phyloP scores from a whole-genome alignment of 768 basidiomycete genomes.

The Xanthoconium stramineum region DNA sequence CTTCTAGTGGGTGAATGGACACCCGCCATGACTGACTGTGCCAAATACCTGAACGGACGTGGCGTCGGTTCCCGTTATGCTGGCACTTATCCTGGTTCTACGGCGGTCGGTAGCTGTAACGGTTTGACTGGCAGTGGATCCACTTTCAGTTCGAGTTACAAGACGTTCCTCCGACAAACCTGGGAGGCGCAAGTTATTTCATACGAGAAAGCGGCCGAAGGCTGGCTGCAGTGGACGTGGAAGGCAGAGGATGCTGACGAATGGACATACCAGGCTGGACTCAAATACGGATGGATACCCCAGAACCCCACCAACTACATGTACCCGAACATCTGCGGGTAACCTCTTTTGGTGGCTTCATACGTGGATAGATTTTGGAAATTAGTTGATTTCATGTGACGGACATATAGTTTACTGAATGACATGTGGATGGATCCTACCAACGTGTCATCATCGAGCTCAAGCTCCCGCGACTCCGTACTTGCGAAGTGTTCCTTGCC shows the following conservation, averaged over 20 bases:
- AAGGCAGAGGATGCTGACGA: slow-evolving; percentile 82
- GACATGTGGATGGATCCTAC: neutral
- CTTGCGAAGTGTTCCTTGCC: slow-evolving; percentile 57
- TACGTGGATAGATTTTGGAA: neutral
- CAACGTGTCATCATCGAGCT: neutral
- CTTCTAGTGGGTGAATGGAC: slow-evolving; percentile 88
- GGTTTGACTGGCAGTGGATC: slow-evolving; percentile 73
- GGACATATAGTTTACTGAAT: neutral
- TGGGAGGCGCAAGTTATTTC: slow-evolving; percentile 84
- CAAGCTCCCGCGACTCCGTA: slow-evolving; percentile 56
- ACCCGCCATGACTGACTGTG: slow-evolving; percentile 70
- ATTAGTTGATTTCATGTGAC: neutral
- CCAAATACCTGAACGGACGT: slow-evolving; percentile 67
- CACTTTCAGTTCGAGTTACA: slow-evolving; percentile 72
- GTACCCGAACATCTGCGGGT: slow-evolving; percentile 65
- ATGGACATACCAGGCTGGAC: slow-evolving; percentile 85
- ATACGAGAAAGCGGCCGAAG: slow-evolving; percentile 58
- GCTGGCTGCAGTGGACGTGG: slow-evolving; percentile 86
- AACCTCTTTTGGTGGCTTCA: neutral
- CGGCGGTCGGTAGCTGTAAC: slow-evolving; percentile 67
- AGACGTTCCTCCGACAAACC: slow-evolving; percentile 73
- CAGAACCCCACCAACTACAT: slow-evolving; percentile 42
- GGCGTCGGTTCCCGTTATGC: slow-evolving; percentile 65
- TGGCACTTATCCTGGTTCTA: slow-evolving; percentile 62
- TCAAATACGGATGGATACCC: slow-evolving; percentile 84